These are phyloP conservation scores for Chaetothyriales sp. DNA, from an alignment of 2,329 filamentous ascomycete species.

Conservation along the genomic window DNA sequence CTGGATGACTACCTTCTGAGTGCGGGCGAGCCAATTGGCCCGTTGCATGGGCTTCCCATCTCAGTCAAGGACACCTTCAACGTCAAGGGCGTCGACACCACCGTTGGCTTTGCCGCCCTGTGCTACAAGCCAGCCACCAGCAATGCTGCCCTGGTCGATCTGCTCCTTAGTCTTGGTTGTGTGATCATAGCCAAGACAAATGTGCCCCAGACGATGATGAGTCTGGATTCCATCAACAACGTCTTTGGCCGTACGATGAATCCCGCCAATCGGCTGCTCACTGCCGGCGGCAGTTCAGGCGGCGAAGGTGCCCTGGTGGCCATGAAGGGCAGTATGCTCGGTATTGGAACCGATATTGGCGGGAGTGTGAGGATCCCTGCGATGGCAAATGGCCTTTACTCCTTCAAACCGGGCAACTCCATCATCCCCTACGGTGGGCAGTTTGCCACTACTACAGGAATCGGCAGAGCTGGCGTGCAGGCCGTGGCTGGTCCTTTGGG, in stretches of 20 bases:
- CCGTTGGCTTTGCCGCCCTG: constrained; percentile 44
- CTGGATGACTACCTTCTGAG: constrained; percentile 23
- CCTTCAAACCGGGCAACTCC: constrained; percentile 34
- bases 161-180: constrained; percentile 46
- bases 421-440: constrained; percentile 40
- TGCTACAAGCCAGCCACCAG: constrained; percentile 42
- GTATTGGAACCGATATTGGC: constrained; percentile 47
- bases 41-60: constrained; percentile 27
- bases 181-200: constrained; percentile 58
- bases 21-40: constrained; percentile 21
- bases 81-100: constrained; percentile 37
- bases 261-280: constrained; percentile 44
- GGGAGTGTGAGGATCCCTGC: constrained; percentile 33
- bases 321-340: constrained; percentile 43
- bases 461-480: constrained; percentile 37
- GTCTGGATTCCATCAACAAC: constrained; percentile 45
- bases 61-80: constrained; percentile 23
- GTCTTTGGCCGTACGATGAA: constrained; percentile 45
- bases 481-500: constrained; percentile 29
- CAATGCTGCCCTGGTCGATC: constrained; percentile 43
- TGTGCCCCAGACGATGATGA: constrained; percentile 43
- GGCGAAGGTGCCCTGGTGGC: constrained; percentile 48
- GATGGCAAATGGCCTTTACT: constrained; percentile 38
- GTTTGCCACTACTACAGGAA: constrained; percentile 33
- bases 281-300: constrained; percentile 49